Base-by-base conservation (phyloP, 192 early-diverging fungal genomes). In the Chytriomyces sp. region DNA sequence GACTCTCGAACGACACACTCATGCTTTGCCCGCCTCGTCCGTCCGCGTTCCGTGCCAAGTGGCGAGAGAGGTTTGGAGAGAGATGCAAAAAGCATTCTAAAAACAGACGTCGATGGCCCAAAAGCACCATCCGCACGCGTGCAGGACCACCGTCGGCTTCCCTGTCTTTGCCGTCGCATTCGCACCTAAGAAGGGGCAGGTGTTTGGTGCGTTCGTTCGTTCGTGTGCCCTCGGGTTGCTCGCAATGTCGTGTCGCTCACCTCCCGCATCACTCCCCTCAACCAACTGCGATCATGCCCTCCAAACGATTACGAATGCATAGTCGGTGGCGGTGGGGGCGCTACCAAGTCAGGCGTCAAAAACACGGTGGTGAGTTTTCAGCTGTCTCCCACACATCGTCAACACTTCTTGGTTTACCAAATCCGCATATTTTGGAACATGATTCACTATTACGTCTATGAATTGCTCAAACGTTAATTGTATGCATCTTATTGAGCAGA, bases 321-420 rank as follows among this genome's bases (percentile, higher is more conserved):
- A 49, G 77, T 94, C 2, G 91, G 88, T 37, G 95, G 95, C 7
- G 95, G 95, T n/a, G 95, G 95, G 25, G 95, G 95, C 0, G 66
- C 89, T 6, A 86, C 87, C 14, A 82, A 85, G 25, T 88, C 90
- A 0, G 95, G 95, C 22, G 89, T 98, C 30, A 92, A 91, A 62
- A 98, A 98, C 78, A 92, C 91, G 62, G 78, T 96, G 72, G 93
- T 94, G 87, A 74, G 83, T 49, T 58, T 67, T 28, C 34, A 33
- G 31, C 5, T 33, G 34, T 22, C 57, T n/a, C n/a, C n/a, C n/a
- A n/a, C n/a, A n/a, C n/a, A n/a, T n/a, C n/a, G n/a, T n/a, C n/a
- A n/a, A n/a, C n/a, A n/a, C n/a, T n/a, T n/a, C n/a, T n/a, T n/a
- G n/a, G n/a, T n/a, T n/a, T n/a, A n/a, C n/a, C n/a, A n/a, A n/a